phyloP scores from a whole-genome alignment of 1,284 basidiomycete genomes.

The Bondarzewia mesenterica region DNA sequence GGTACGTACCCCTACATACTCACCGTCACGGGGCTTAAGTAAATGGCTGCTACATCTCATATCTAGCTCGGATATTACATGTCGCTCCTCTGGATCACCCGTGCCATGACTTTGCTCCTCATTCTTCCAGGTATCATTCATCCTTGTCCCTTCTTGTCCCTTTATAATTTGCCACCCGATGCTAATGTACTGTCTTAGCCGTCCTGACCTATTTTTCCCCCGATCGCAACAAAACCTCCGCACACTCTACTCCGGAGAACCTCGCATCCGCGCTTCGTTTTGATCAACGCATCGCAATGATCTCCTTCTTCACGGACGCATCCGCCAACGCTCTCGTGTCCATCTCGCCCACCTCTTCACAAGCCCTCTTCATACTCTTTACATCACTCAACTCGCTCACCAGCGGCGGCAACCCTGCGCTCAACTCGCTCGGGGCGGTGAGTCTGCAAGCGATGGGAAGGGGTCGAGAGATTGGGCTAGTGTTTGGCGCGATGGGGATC shows the following conservation, averaged over 20 bases:
- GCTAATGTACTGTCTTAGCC: constrained; percentile 4
- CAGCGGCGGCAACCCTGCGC: constrained; percentile 39
- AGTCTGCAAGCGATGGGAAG: constrained; percentile 37
- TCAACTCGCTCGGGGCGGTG: constrained; percentile 40
- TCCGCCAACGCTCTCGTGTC: constrained; percentile 13
- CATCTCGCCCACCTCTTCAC: constrained; percentile 26
- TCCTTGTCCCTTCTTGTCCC: background rate
- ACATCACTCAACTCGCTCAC: constrained; percentile 24
- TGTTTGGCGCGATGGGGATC: constrained; percentile 45
- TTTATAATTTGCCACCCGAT: background rate
- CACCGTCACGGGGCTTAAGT: background rate
- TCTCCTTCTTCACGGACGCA: constrained; percentile 34
- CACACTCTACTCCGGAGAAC: background rate
- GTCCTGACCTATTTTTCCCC: constrained; percentile 13
- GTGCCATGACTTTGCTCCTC: constrained; percentile 39
- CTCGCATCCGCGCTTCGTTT: constrained; percentile 35
- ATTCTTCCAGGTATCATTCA: constrained; percentile 36
- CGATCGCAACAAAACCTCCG: background rate
- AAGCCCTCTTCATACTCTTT: constrained; percentile 34
- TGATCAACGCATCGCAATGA: constrained; percentile 33
- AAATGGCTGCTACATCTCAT: background rate
- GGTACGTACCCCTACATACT: constrained; percentile 22
- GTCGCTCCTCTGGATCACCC: constrained; percentile 38
- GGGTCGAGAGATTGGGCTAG: constrained; percentile 34
- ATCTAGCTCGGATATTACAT: constrained; percentile 42